A percentile compares a stretch with the other conserved stretches of the same genome.
These are phyloP conservation scores for Anthracocystis panici-leucophaei DNA, from an alignment of 1,284 basidiomycete species.

Conservation along the genomic window DNA sequence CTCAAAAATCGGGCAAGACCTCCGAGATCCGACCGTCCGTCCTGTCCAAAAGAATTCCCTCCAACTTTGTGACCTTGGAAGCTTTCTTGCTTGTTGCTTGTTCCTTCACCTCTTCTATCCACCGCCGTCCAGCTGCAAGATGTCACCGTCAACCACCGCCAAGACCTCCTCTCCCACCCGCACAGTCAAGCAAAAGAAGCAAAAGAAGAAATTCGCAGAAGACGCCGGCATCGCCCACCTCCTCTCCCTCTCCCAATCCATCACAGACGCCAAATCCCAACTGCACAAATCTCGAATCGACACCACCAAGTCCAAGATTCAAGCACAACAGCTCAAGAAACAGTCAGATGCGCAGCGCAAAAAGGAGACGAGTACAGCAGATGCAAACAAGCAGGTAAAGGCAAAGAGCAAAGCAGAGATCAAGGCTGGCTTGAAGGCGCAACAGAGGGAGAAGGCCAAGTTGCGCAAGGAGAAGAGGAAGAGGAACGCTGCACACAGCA, in stretches of 20 bases:
- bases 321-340: conserved; percentile 22
- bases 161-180: not conserved
- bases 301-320: conserved; percentile 15
- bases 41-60: conserved; percentile 9
- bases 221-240: conserved; percentile 35
- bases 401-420: conserved; percentile 41
- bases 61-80: not conserved
- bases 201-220: conserved; percentile 36
- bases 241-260: conserved; percentile 38
- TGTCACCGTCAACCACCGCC: not conserved
- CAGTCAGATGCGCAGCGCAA: conserved; percentile 3
- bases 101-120: not conserved
- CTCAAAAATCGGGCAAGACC: not conserved
- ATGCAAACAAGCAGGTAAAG: not conserved
- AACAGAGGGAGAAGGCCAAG: conserved; percentile 29
- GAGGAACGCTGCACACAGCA: not conserved
- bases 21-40: conserved; percentile 10
- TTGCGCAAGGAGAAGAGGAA: conserved; percentile 33
- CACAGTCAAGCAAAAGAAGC: conserved; percentile 15
- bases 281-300: conserved; percentile 15
- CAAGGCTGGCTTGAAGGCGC: conserved; percentile 39
- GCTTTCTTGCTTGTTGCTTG: not conserved
- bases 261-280: conserved; percentile 23
- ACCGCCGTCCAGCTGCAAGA: not conserved
- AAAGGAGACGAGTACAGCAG: conserved; percentile 5